These are phyloP conservation scores for Pterocarpus santalinus DNA, from an alignment of 306 rosid species.

Conservation along the genomic window DNA sequence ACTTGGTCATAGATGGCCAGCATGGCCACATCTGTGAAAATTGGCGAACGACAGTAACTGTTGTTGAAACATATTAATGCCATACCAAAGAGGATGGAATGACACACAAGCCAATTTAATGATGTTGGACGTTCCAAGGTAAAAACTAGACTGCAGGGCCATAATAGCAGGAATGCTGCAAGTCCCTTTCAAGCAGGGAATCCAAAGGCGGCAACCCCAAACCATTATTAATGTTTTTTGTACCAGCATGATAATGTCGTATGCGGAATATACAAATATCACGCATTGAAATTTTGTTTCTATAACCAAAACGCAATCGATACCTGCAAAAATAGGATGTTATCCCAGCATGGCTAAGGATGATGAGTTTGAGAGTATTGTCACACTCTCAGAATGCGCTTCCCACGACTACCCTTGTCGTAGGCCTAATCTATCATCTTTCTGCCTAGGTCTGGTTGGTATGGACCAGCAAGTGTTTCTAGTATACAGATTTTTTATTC, in stretches of 20 bases:
- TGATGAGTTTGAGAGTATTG: slow-evolving; percentile 39
- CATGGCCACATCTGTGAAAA: slow-evolving; percentile 30
- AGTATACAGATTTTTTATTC: not conserved
- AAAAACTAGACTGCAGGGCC: slow-evolving; percentile 34
- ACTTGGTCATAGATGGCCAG: slow-evolving; percentile 7
- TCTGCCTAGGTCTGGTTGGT: not conserved
- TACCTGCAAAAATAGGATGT: slow-evolving; percentile 29
- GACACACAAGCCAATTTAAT: slow-evolving; percentile 38
- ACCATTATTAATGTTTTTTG: slow-evolving; percentile 48
- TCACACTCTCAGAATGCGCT: slow-evolving; percentile 46
- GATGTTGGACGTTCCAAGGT: slow-evolving; percentile 24
- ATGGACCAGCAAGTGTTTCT: slow-evolving; percentile 31
- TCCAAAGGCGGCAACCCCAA: slow-evolving; percentile 55
- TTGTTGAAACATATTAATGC: slow-evolving; percentile 24
- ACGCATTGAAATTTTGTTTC: slow-evolving; percentile 42
- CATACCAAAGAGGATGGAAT: slow-evolving; percentile 42
- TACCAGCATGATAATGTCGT: slow-evolving; percentile 45
- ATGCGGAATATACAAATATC: slow-evolving; percentile 28
- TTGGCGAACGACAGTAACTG: slow-evolving; percentile 28
- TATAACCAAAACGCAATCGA: slow-evolving; percentile 41
- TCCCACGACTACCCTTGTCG: slow-evolving; percentile 34
- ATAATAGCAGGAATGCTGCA: slow-evolving; percentile 42
- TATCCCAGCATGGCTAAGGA: not conserved
- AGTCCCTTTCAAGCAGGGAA: slow-evolving; percentile 65
- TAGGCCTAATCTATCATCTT: slow-evolving; percentile 25